A percentile compares a stretch with the other conserved stretches of the same genome.
These are phyloP conservation scores for Streptanthus diversifolius DNA, from an alignment of 345 rosid genomes.

Conservation along the genomic window DNA sequence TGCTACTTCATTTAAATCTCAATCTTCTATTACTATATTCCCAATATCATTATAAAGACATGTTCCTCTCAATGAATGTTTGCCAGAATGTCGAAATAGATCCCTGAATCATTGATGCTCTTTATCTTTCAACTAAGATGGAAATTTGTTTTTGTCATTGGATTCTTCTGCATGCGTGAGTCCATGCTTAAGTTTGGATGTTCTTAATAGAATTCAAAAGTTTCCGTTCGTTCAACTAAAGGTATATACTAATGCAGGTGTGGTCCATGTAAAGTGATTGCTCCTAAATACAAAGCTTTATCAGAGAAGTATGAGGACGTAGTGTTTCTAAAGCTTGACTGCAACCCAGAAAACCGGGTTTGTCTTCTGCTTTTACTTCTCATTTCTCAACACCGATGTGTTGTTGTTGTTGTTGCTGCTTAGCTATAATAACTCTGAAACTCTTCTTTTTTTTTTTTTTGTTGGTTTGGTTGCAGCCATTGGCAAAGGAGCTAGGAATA, in stretches of 20 bases:
- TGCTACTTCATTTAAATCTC: background rate
- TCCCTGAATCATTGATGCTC: background rate
- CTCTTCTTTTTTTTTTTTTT: background rate
- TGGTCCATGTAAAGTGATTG: constrained; percentile 96
- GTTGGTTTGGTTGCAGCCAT: constrained; percentile 46
- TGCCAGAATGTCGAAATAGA: background rate
- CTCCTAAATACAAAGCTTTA: constrained; percentile 73
- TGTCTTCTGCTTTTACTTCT: constrained; percentile 6
- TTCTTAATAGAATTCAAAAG: background rate
- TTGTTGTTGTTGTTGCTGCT: background rate
- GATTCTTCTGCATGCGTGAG: background rate
- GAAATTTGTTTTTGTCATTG: background rate
- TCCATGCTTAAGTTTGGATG: background rate
- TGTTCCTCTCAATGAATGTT: background rate
- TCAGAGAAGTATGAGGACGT: constrained; percentile 79
- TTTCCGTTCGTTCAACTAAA: background rate
- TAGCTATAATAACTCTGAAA: background rate
- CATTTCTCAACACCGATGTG: background rate
- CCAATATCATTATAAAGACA: background rate
- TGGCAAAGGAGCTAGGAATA: constrained; percentile 95
- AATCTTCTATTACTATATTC: background rate
- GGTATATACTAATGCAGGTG: constrained; percentile 48
- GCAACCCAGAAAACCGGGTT: constrained; percentile 91
- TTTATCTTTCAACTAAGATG: background rate
- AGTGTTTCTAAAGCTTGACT: constrained; percentile 88